Conservation (phyloP, 345 rosid genomes). For the Acer saccharum region DNA sequence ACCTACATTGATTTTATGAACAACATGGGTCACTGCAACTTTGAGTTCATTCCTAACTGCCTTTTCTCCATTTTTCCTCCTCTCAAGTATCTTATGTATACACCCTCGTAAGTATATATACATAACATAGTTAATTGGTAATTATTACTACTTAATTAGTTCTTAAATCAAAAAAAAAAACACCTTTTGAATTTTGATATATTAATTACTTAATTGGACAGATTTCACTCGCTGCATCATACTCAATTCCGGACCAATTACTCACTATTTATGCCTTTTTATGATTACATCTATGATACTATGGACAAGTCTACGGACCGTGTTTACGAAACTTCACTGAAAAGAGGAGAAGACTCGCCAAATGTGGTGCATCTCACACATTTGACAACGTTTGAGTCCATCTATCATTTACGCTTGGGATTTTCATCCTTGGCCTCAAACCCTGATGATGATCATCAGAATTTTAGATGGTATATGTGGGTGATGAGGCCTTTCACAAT, state of each 20-base stretch:
- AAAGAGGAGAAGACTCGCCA: slow-evolving; percentile 43
- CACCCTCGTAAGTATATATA: slow-evolving; percentile 55
- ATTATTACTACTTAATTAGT: too few relatives aligned
- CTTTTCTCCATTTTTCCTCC: too few relatives aligned
- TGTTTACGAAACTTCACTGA: slow-evolving; percentile 33
- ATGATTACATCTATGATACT: slow-evolving; percentile 54
- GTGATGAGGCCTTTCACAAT: too few relatives aligned
- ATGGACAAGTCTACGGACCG: slow-evolving; percentile 36
- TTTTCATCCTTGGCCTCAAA: slow-evolving; percentile 43
- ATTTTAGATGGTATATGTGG: too few relatives aligned
- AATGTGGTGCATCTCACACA: slow-evolving; percentile 60
- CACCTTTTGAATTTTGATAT: too few relatives aligned
- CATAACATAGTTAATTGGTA: too few relatives aligned
- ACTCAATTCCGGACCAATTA: slow-evolving; percentile 36
- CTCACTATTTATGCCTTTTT: slow-evolving; percentile 46
- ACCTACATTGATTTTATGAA: slow-evolving; percentile 35
- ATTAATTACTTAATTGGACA: background rate
- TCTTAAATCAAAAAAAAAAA: too few relatives aligned
- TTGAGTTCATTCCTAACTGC: too few relatives aligned
- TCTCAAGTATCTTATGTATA: slow-evolving; percentile 45
- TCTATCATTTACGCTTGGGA: slow-evolving; percentile 38
- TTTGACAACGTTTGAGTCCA: slow-evolving; percentile 53
- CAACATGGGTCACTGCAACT: too few relatives aligned
- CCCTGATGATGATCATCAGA: slow-evolving; percentile 22
- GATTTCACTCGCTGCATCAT: slow-evolving; percentile 59